Percentiles rank a stretch among this genome's conserved stretches.
phyloP scores from a whole-genome alignment of 129 eudicot genomes.

The Flaveria linearis region DNA sequence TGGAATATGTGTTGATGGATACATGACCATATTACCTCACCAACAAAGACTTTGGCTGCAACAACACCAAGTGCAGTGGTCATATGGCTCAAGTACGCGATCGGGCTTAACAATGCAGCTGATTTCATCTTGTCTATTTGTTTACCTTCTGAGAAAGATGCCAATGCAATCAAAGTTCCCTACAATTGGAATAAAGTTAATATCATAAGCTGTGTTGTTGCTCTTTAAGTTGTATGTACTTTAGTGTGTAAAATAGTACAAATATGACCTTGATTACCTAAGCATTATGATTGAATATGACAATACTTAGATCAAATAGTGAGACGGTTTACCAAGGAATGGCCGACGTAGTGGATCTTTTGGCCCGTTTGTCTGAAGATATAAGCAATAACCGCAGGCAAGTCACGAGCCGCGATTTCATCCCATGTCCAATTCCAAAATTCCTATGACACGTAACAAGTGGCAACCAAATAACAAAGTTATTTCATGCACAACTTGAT shows the following conservation, averaged over 20 bases:
- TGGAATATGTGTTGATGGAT: neutral
- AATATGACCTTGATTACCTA: neutral
- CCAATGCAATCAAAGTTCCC: slow-evolving; percentile 90
- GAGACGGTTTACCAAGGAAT: slow-evolving; percentile 9
- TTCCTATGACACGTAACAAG: slow-evolving; percentile 42
- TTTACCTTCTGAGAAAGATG: slow-evolving; percentile 67
- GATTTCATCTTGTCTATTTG: slow-evolving; percentile 64
- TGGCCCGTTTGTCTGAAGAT: slow-evolving; percentile 70
- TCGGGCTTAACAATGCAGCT: slow-evolving; percentile 77
- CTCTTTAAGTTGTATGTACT: neutral
- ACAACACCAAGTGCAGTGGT: slow-evolving; percentile 67
- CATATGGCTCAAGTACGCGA: slow-evolving; percentile 88
- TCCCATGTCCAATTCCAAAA: slow-evolving; percentile 99
- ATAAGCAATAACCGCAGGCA: slow-evolving; percentile 61
- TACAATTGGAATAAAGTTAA: slow-evolving; percentile 30
- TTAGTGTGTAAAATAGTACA: neutral
- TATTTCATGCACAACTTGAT: neutral
- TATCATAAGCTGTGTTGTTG: slow-evolving; percentile 22
- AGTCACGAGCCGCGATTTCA: slow-evolving; percentile 69
- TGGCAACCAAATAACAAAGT: neutral
- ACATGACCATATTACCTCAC: slow-evolving; percentile 26
- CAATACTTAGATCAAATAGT: neutral
- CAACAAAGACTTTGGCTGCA: slow-evolving; percentile 64
- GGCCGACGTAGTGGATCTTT: slow-evolving; percentile 55
- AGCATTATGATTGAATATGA: neutral